Conservation (phyloP, 768 basidiomycete species). For the Amanita inopinata region DNA sequence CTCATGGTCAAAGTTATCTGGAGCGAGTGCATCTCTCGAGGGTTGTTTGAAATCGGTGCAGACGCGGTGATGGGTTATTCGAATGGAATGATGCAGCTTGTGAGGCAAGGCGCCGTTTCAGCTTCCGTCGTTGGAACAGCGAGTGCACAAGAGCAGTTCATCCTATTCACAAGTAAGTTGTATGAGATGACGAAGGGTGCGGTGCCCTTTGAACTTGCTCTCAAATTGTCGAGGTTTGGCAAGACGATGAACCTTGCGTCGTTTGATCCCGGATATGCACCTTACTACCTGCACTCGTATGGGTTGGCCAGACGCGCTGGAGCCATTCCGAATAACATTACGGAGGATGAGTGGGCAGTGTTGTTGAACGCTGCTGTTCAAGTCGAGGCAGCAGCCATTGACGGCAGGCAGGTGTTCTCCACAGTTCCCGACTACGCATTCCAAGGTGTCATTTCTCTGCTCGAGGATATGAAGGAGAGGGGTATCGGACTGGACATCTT, state of each 20-base stretch:
- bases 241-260: conserved; percentile 23
- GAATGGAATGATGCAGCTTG: background rate
- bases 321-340: conserved; percentile 21
- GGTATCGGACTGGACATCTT: conserved; percentile 23
- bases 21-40: background rate
- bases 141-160: background rate
- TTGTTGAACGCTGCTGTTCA: conserved; percentile 33
- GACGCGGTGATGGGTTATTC: background rate
- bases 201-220: conserved; percentile 19
- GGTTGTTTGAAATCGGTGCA: background rate
- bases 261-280: conserved; percentile 21
- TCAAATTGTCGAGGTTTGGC: conserved; percentile 26
- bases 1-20: background rate
- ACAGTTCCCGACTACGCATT: conserved; percentile 22
- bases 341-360: conserved; percentile 33
- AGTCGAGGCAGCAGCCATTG: conserved; percentile 22
- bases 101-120: background rate
- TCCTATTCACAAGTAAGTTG: background rate
- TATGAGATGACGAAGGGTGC: conserved; percentile 1
- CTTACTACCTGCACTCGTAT: conserved; percentile 37
- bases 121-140: background rate
- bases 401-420: conserved; percentile 14
- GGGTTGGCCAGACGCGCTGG: conserved; percentile 22
- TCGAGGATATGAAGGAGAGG: conserved; percentile 28
- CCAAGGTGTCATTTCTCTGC: conserved; percentile 30